Conservation (phyloP, 2,329 filamentous ascomycete species). For the Talaromyces piceae region DNA sequence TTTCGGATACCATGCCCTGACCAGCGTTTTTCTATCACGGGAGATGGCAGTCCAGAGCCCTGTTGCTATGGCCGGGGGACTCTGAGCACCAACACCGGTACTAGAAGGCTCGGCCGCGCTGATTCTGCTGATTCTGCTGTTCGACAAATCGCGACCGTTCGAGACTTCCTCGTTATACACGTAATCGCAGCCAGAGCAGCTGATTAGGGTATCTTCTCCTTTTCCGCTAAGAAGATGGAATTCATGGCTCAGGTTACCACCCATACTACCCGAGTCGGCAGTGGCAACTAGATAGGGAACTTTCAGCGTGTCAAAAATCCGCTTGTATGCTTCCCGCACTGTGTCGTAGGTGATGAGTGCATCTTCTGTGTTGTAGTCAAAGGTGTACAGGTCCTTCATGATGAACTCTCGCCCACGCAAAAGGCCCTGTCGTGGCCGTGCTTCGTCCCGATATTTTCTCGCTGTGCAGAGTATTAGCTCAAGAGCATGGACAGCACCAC, state of each 20-base stretch:
- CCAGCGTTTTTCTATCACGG: constrained; percentile 56
- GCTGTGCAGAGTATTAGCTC: constrained; percentile 39
- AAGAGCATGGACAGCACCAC: background rate
- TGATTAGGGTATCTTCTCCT: constrained; percentile 80
- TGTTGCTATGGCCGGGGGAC: constrained; percentile 26
- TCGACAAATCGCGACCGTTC: constrained; percentile 27
- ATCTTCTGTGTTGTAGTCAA: constrained; percentile 61
- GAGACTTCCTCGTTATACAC: constrained; percentile 86
- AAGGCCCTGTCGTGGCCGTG: constrained; percentile 78
- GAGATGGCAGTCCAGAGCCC: constrained; percentile 36
- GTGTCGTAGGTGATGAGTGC: constrained; percentile 73
- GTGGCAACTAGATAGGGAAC: constrained; percentile 77
- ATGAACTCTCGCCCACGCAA: constrained; percentile 83
- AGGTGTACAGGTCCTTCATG: constrained; percentile 99
- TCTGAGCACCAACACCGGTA: constrained; percentile 16
- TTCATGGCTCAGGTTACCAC: constrained; percentile 86
- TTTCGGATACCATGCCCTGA: constrained; percentile 63
- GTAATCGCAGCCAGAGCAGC: constrained; percentile 65
- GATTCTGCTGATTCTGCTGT: background rate
- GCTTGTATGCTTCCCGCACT: constrained; percentile 65
- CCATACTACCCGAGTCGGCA: constrained; percentile 94
- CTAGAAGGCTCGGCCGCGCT: constrained; percentile 17
- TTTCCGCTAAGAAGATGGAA: constrained; percentile 75
- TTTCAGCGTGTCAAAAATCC: constrained; percentile 74
- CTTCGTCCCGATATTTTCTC: constrained; percentile 90